These are phyloP conservation scores for Phaeoacremonium minimum DNA, from an alignment of 2,329 filamentous ascomycete species.

Conservation along the genomic window DNA sequence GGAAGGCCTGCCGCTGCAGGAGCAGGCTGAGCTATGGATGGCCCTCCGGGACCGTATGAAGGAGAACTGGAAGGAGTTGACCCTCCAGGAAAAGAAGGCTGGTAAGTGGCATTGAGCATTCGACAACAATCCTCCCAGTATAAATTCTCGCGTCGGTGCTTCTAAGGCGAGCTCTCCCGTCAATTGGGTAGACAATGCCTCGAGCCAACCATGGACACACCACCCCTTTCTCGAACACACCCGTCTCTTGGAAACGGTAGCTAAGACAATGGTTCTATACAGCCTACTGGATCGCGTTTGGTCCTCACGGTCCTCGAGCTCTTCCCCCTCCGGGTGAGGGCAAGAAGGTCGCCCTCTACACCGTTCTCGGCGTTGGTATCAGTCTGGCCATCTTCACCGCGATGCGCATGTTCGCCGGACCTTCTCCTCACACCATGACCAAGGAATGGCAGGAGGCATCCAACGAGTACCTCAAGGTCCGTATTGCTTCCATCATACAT, in stretches of 20 bases:
- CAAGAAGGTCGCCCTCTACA: slow-evolving; percentile 73
- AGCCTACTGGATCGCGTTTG: slow-evolving; percentile 99
- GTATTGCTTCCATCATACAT: slow-evolving; percentile 20
- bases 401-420: slow-evolving; percentile 68
- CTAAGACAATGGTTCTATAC: too few species aligned
- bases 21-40: slow-evolving; percentile 99
- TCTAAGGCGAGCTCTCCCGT: too few species aligned
- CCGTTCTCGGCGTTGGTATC: slow-evolving; percentile 60
- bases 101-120: slow-evolving; percentile 69
- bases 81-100: slow-evolving; percentile 96
- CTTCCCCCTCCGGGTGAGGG: slow-evolving; percentile 78
- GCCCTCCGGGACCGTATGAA: slow-evolving; percentile 97
- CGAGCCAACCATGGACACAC: too few species aligned
- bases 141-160: too few species aligned
- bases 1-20: slow-evolving; percentile 95
- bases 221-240: too few species aligned
- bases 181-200: too few species aligned
- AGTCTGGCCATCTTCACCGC: slow-evolving; percentile 68
- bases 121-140: too few species aligned
- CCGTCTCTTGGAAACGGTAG: too few species aligned
- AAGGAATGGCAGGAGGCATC: slow-evolving; percentile 95
- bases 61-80: slow-evolving; percentile 93
- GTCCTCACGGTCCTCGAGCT: slow-evolving; percentile 89
- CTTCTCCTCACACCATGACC: slow-evolving; percentile 81
- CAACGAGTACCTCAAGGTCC: slow-evolving; percentile 91